Evolutionary conservation across 2,329 filamentous ascomycete species (phyloP), one percentile per base, ranked within the genome.

Genomic region (Lachnellula cervina): DNA sequence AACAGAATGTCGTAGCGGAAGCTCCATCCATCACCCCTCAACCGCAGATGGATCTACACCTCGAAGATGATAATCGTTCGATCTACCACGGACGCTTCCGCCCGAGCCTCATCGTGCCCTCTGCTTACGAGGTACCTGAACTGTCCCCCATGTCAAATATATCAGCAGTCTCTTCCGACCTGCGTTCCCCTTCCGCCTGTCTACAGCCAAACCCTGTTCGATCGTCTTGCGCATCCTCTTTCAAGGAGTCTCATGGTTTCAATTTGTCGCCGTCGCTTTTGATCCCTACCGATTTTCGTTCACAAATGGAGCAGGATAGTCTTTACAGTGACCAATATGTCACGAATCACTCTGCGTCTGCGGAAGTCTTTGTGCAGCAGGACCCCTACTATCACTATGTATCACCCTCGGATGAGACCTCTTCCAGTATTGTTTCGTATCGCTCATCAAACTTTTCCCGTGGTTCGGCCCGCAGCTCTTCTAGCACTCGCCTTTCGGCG

Each of bases 201-300:
- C 52, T 64, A 8, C 59, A 54, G 25, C 59, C 62, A 25, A 47
- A 46, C 17, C 64, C 64, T 49, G 49, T 62, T 19, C 63, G 66
- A 16, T 64, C 65, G 7, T 69, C 82, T 3, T 73, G 75, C 14
- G 74, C 76, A 0, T 79, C 77, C 2, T 82, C 76, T 65, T 84
- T 81, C 67, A 79, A 78, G 62, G 82, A 85, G 66, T 78, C 77
- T 0, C 79, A 84, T 54, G 80, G 79, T 14, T 84, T 84, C 64
- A 76, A 74, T 43, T 69, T 86, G 35, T 86, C 83, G 7, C 83
- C 83, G 0, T 80, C 80, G 3, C 73, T 86, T n/a, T 73, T 86
- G 49, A 83, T 86, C 52, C 82, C 83, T 13, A 70, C 73, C 47
- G 83, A 87, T 51, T 83, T 79, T 61, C 76, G 80, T 51, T 75